A percentile compares a stretch with the other conserved stretches of the same genome.
Evolutionary conservation across 2,329 filamentous ascomycete species (phyloP).

Genomic region (Apiospora aurea): DNA sequence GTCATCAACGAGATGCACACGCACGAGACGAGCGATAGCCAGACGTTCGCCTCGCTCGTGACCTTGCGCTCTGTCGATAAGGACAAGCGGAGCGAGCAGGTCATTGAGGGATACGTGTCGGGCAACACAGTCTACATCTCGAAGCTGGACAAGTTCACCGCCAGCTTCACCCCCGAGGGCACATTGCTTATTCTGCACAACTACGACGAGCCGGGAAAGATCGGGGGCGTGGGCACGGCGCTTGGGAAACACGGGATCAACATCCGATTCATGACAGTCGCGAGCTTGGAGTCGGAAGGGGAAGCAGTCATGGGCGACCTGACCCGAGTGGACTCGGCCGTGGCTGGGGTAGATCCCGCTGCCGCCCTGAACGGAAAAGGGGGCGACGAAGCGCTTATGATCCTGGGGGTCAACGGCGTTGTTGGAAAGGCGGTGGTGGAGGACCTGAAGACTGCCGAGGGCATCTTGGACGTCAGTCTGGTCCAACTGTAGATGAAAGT

Average conservation of each 20-base stretch:
- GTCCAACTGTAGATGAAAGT: slow-evolving; percentile 46
- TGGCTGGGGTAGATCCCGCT: slow-evolving; percentile 27
- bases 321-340: slow-evolving; percentile 34
- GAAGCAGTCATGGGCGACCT: slow-evolving; percentile 26
- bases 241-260: slow-evolving; percentile 77
- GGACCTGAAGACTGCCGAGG: slow-evolving; percentile 56
- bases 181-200: slow-evolving; percentile 81
- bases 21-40: slow-evolving; percentile 63
- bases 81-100: slow-evolving; percentile 38
- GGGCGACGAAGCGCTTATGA: slow-evolving; percentile 79
- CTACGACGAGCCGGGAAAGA: slow-evolving; percentile 83
- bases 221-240: slow-evolving; percentile 77
- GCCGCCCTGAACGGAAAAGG: slow-evolving; percentile 31
- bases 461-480: slow-evolving; percentile 63
- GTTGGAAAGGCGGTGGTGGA: slow-evolving; percentile 64
- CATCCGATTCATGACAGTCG: slow-evolving; percentile 82
- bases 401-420: slow-evolving; percentile 73
- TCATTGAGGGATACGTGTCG: slow-evolving; percentile 72
- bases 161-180: slow-evolving; percentile 76
- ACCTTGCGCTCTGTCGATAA: slow-evolving; percentile 65
- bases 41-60: slow-evolving; percentile 72
- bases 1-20: slow-evolving; percentile 77
- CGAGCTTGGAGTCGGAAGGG: slow-evolving; percentile 48
- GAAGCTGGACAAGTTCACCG: slow-evolving; percentile 75
- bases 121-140: slow-evolving; percentile 73